These are phyloP conservation scores for Capsicum chinense DNA, from an alignment of 257 asterid genomes.

Conservation along the genomic window DNA sequence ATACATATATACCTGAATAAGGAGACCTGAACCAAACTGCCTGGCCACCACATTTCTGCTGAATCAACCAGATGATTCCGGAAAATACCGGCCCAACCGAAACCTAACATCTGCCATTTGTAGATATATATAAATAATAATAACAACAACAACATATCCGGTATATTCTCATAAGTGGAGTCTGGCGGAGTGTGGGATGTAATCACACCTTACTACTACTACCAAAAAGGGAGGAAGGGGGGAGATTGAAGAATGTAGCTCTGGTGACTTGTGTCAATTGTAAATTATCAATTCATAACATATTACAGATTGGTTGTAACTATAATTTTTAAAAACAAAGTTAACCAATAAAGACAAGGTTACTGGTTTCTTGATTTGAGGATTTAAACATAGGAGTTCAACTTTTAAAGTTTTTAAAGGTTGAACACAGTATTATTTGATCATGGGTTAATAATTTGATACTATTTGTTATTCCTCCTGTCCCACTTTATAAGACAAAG, in stretches of 20 bases:
- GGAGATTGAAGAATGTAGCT: neutral
- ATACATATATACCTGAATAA: slow-evolving; percentile 48
- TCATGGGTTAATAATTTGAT: neutral
- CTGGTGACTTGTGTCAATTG: neutral
- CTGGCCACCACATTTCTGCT: slow-evolving; percentile 74
- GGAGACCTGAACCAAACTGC: slow-evolving; percentile 57
- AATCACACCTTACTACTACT: no score
- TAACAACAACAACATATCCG: neutral
- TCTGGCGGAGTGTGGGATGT: neutral
- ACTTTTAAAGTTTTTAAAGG: neutral
- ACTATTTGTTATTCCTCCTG: neutral
- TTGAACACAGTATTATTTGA: neutral
- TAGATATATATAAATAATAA: neutral
- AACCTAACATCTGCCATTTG: slow-evolving; percentile 51
- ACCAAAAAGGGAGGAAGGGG: neutral
- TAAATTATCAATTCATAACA: neutral
- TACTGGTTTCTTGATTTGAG: no score
- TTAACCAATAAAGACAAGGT: neutral
- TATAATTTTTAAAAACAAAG: neutral
- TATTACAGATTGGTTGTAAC: neutral
- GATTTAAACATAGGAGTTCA: neutral
- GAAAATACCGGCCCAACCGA: slow-evolving; percentile 70
- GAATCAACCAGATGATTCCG: slow-evolving; percentile 58
- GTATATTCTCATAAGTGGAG: neutral
- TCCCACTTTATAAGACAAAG: neutral